Evolutionary conservation across 768 basidiomycete species (phyloP), one percentile per base, ranked within the genome.

Genomic region (Lactarius indigo): DNA sequence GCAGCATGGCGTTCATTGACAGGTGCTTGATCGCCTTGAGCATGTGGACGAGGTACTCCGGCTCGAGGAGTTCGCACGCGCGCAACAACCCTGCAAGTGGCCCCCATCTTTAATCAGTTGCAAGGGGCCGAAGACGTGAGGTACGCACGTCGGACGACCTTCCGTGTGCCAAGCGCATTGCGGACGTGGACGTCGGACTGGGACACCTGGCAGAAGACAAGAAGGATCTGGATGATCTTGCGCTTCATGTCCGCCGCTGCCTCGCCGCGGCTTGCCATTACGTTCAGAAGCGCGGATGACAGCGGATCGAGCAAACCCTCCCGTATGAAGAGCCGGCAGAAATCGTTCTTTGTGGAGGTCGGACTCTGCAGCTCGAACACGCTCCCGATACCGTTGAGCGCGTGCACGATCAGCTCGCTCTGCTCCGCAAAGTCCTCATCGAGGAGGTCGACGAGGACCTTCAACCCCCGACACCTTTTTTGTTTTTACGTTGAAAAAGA

Each of bases 301-400:
- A 99, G 79, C 0, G 97, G 96, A 70, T 97, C 96, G 56, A 97
- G 81, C 3, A 99, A 80, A 31, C 97, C 97, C 78, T 98, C 97
- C 6, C 94, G 84, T 50, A 97, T 93, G 79, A 98, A 96, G 91
- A 98, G 96, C 12, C 97, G 86, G 74, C 96, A 98, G 75, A 98
- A 98, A 77, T 98, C 97, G 74, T 97, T 98, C 76, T 97, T 94
- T 13, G 96, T 95, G 41, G 66, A 68, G 4, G 96, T 97, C 9
- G 97, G 92, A 57, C 92, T 94, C 76, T 98, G 91, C 15, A 98
- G 84, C 69, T 98, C 96, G 73, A 99, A 98, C 18, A 98, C 97
- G 69, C 88, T 94, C 57, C 90, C 89, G 59, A 99, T 94, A 10
- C 96, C 96, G 67, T 96, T 93, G 17, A 99, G 83, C 7, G 97